Percentiles rank a stretch among this genome's conserved stretches.
Conservation (phyloP, 164 flowering plant species). For the Magnolia sinica region DNA sequence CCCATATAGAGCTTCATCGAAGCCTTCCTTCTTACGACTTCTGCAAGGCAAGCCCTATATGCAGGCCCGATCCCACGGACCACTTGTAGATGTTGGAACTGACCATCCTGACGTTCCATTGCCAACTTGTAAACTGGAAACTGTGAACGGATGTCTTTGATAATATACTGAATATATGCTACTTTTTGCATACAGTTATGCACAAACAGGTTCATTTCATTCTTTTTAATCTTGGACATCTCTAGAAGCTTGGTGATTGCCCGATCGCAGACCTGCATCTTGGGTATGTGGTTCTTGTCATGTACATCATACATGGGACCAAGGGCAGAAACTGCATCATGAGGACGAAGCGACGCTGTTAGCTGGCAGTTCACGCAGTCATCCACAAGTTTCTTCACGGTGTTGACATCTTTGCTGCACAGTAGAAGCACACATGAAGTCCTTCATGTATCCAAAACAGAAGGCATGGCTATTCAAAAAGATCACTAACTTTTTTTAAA, state of each 20-base stretch:
- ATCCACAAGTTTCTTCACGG: slow-evolving; percentile 92
- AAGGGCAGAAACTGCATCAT: slow-evolving; percentile 98
- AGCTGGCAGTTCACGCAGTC: slow-evolving; percentile 70
- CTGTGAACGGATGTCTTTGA: slow-evolving; percentile 76
- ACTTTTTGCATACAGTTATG: slow-evolving; percentile 86
- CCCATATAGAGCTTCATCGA: slow-evolving; percentile 98
- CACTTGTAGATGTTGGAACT: slow-evolving; percentile 64
- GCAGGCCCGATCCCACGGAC: slow-evolving; percentile 87
- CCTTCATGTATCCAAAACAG: background rate
- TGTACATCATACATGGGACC: slow-evolving; percentile 99
- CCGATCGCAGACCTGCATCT: slow-evolving; percentile 65
- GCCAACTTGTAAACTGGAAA: slow-evolving; percentile 93
- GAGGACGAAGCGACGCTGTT: slow-evolving; percentile 90
- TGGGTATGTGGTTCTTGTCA: slow-evolving; percentile 83
- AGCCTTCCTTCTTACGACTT: slow-evolving; percentile 90
- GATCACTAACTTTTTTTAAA: background rate
- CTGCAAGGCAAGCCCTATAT: slow-evolving; percentile 93
- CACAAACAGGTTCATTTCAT: slow-evolving; percentile 82
- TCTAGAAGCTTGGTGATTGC: slow-evolving; percentile 66
- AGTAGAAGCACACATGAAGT: background rate
- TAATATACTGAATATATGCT: slow-evolving; percentile 58
- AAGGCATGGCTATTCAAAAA: background rate
- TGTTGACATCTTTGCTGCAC: slow-evolving; percentile 95
- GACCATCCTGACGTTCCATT: slow-evolving; percentile 69
- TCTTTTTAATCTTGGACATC: slow-evolving; percentile 65